Evolutionary conservation across 2,329 filamentous ascomycete species (phyloP).

Genomic region (Neonectria neomacrospora): DNA sequence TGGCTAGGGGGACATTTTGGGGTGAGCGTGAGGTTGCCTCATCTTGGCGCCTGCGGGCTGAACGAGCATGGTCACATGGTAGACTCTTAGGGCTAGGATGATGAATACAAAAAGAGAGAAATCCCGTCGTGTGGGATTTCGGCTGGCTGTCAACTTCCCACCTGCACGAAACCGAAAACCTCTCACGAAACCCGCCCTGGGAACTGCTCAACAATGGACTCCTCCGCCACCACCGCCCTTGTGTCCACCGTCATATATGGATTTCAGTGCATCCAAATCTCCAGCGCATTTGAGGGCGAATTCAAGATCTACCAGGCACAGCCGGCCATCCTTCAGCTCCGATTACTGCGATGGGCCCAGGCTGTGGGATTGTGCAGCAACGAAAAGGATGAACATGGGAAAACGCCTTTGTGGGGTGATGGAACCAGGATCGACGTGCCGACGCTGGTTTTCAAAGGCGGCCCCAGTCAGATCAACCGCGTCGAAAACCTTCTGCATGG

Average conservation of each 20-base stretch:
- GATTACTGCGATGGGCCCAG: not conserved
- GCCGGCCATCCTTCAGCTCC: not conserved
- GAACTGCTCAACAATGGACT: not conserved
- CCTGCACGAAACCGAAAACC: no score
- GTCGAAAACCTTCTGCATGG: not conserved
- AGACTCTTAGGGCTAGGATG: no score
- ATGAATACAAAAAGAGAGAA: no score
- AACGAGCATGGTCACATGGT: no score
- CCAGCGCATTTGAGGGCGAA: not conserved
- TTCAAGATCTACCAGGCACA: not conserved
- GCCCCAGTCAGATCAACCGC: not conserved
- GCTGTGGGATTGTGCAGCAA: not conserved
- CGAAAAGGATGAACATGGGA: not conserved
- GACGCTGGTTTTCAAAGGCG: not conserved
- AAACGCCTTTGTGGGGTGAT: no score
- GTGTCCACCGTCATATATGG: not conserved
- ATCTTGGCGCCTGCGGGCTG: no score
- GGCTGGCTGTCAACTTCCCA: no score
- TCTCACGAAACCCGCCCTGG: no score
- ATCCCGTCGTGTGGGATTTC: no score
- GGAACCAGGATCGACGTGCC: no score
- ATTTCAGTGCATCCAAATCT: not conserved
- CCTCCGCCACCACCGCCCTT: not conserved
- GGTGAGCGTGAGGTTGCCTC: no score
- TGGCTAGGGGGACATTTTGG: no score